Percentiles rank a stretch among this genome's conserved stretches.
These are phyloP conservation scores for Physcomitrium patens DNA, from an alignment of 225 moss, liverwort and hornwort species.

Conservation along the genomic window DNA sequence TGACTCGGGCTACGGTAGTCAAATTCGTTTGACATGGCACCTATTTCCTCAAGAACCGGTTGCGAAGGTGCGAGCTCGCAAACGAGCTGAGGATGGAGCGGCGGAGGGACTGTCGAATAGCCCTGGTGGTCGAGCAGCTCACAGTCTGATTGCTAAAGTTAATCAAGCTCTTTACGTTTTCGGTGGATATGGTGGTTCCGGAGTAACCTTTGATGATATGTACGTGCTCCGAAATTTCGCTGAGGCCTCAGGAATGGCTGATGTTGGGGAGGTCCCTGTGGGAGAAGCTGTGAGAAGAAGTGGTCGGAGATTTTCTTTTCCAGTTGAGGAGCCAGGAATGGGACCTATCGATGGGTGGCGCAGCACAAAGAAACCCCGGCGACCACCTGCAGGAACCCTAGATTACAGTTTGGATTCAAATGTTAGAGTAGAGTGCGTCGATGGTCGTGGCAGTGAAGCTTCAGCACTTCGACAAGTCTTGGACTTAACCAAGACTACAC, in stretches of 20 bases:
- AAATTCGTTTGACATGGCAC: constrained; percentile 47
- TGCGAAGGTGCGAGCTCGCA: constrained; percentile 53
- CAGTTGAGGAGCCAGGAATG: constrained; percentile 42
- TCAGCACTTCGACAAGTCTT: constrained; percentile 17
- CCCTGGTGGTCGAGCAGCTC: constrained; percentile 91
- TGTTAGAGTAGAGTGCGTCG: constrained; percentile 25
- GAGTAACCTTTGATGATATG: constrained; percentile 75
- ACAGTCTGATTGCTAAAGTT: constrained; percentile 59
- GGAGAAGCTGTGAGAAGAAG: constrained; percentile 25
- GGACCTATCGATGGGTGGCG: constrained; percentile 80
- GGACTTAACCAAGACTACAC: constrained; percentile 44
- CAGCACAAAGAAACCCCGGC: constrained; percentile 71
- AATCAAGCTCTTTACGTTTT: constrained; percentile 61
- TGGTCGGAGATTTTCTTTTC: constrained; percentile 51
- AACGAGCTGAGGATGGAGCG: constrained; percentile 33
- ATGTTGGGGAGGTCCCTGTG: constrained; percentile 24
- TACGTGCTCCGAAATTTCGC: constrained; percentile 61
- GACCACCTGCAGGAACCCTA: constrained; percentile 42
- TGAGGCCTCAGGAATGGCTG: constrained; percentile 49
- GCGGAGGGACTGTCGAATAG: constrained; percentile 34
- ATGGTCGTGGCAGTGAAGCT: constrained; percentile 24
- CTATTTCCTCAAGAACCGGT: constrained; percentile 36
- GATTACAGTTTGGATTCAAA: constrained; percentile 52
- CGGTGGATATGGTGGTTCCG: constrained; percentile 90
- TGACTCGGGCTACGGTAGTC: constrained; percentile 27